phyloP scores from a whole-genome alignment of 2,329 filamentous ascomycete genomes.

The Claviceps africana region DNA sequence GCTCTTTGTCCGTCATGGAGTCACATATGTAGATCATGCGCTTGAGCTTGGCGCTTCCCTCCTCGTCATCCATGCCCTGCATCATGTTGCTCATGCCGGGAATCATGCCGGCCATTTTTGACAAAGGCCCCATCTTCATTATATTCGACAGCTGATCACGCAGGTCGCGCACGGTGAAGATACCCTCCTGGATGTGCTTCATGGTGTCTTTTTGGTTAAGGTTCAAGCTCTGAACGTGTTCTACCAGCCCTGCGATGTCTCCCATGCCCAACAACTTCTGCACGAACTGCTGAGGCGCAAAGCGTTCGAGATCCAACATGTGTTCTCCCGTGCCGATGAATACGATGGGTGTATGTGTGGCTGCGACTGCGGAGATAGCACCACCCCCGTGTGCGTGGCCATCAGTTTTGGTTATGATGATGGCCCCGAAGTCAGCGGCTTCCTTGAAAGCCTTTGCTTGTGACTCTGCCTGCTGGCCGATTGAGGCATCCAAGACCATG shows the following conservation, averaged over 20 bases:
- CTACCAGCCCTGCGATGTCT: conserved; percentile 85
- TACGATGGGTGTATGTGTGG: conserved; percentile 91
- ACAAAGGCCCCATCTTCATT: conserved; percentile 98
- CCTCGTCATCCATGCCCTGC: conserved; percentile 92
- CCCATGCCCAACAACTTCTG: conserved; percentile 94
- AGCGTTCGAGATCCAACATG: conserved; percentile 86
- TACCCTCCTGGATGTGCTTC: conserved; percentile 94
- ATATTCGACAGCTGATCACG: conserved; percentile 94
- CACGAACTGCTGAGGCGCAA: conserved; percentile 84
- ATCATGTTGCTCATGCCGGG: conserved; percentile 89
- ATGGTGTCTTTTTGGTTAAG: conserved; percentile 97
- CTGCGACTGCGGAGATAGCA: conserved; percentile 92
- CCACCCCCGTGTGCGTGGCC: conserved; percentile 91
- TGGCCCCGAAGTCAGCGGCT: conserved; percentile 89
- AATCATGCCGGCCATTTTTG: conserved; percentile 98
- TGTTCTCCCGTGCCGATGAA: conserved; percentile 98
- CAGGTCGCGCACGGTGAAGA: conserved; percentile 89
- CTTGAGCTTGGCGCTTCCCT: conserved; percentile 83
- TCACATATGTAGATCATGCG: conserved; percentile 99
- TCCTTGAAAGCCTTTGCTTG: conserved; percentile 97
- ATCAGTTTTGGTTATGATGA: conserved; percentile 98
- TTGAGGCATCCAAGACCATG: conserved; percentile 93
- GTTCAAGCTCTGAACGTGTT: conserved; percentile 91
- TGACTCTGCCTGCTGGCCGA: conserved; percentile 88
- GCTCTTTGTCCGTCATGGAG: conserved; percentile 91